Conservation (phyloP, 2,329 filamentous ascomycete species). For the Sporothrix brunneoviolacea region DNA sequence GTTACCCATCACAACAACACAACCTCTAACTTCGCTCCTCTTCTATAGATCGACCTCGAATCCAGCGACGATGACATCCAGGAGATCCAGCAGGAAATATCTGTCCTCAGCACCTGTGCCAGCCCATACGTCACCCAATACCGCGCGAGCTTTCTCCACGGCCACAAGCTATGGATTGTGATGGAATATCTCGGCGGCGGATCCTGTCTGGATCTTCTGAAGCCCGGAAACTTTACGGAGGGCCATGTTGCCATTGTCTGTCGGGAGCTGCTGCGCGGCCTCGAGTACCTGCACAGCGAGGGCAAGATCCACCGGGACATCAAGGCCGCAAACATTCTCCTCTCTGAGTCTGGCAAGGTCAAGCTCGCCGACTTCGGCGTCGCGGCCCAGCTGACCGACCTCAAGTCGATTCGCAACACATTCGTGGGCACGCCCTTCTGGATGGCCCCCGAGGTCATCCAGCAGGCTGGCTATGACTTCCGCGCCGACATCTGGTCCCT, state of each 20-base stretch:
- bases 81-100: constrained; percentile 96
- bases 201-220: constrained; percentile 88
- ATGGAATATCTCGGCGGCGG: constrained; percentile 98
- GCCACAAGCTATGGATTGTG: constrained; percentile 97
- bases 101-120: constrained; percentile 87
- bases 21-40: too few relatives aligned
- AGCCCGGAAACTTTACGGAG: constrained; percentile 84
- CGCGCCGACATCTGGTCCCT: constrained; percentile 93
- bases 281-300: constrained; percentile 89
- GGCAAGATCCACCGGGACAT: constrained; percentile 97
- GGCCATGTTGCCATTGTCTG: constrained; percentile 90
- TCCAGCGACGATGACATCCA: constrained; percentile 97
- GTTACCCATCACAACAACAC: not conserved
- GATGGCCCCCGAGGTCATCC: constrained; percentile 94
- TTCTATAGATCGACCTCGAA: constrained; percentile 83
- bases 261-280: constrained; percentile 78
- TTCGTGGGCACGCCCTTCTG: constrained; percentile 97
- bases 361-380: constrained; percentile 97
- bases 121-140: constrained; percentile 94
- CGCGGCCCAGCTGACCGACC: constrained; percentile 91
- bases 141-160: constrained; percentile 90
- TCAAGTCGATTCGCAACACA: constrained; percentile 94
- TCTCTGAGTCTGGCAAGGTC: constrained; percentile 84
- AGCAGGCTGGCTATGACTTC: constrained; percentile 76
- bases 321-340: constrained; percentile 91